A percentile compares a stretch with the other conserved stretches of the same genome.
These are phyloP conservation scores for Closterium sp. DNA, from an alignment of 139 green algal species.

Conservation along the genomic window DNA sequence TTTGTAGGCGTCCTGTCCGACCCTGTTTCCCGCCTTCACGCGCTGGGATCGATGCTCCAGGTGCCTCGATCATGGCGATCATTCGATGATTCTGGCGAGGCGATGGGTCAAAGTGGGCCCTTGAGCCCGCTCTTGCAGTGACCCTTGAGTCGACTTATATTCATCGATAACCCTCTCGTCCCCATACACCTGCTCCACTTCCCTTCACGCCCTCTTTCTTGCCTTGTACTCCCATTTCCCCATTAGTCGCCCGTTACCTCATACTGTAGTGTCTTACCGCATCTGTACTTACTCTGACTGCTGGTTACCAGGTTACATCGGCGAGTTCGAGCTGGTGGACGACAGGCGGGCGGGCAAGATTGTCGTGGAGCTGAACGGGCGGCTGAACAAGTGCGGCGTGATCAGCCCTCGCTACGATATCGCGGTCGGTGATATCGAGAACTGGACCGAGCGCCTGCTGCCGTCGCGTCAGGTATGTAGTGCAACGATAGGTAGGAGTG, in stretches of 20 bases:
- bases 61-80: neutral
- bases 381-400: constrained; percentile 99
- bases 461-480: constrained; percentile 83
- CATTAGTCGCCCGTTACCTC: too few species aligned
- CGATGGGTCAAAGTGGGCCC: too few species aligned
- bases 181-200: too few species aligned
- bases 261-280: too few species aligned
- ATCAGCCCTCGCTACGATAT: constrained; percentile 96
- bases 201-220: too few species aligned
- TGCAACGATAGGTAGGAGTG: too few species aligned
- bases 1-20: too few species aligned
- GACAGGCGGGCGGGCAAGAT: constrained; percentile 98
- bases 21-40: neutral
- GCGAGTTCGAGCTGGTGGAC: constrained; percentile 98
- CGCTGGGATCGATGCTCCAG: neutral
- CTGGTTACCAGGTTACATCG: constrained; percentile 89
- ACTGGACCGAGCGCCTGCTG: constrained; percentile 92
- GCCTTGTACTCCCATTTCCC: too few species aligned
- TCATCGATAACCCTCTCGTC: too few species aligned
- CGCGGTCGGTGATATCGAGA: constrained; percentile 73
- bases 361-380: constrained; percentile 97
- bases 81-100: neutral
- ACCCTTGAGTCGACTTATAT: too few species aligned
- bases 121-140: too few species aligned
- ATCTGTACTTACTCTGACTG: too few species aligned